phyloP scores from a whole-genome alignment of 1,139 yeast genomes.

The Pneumocystis murina region DNA sequence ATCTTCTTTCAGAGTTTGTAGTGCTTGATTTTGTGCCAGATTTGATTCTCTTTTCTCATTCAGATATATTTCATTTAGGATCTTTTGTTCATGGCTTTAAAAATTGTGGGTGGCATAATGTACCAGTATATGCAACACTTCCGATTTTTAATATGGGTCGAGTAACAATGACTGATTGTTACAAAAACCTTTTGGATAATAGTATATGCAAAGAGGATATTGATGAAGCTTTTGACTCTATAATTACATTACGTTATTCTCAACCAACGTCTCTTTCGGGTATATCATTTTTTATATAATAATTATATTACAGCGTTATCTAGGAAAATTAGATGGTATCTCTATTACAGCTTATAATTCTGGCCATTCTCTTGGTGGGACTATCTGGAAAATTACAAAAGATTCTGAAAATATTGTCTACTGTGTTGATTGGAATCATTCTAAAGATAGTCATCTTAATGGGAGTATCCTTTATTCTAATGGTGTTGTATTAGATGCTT shows the following conservation, averaged over 20 bases:
- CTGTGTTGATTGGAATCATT: slow-evolving; percentile 93
- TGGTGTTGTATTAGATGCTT: slow-evolving; percentile 45
- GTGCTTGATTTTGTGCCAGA: slow-evolving; percentile 24
- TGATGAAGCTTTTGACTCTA: slow-evolving; percentile 61
- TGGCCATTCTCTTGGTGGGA: slow-evolving; percentile 89
- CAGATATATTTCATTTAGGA: slow-evolving; percentile 67
- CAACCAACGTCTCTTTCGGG: slow-evolving; percentile 41
- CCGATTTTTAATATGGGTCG: slow-evolving; percentile 83
- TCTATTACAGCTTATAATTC: slow-evolving; percentile 73
- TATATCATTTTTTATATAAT: not conserved
- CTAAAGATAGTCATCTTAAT: slow-evolving; percentile 69
- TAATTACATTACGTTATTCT: slow-evolving; percentile 57
- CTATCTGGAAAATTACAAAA: slow-evolving; percentile 64
- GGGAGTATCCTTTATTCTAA: slow-evolving; percentile 52
- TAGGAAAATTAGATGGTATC: slow-evolving; percentile 24
- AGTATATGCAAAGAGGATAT: slow-evolving; percentile 54
- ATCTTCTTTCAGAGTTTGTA: slow-evolving; percentile 6
- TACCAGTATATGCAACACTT: slow-evolving; percentile 73
- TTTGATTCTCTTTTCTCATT: slow-evolving; percentile 65
- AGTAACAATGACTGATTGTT: slow-evolving; percentile 61
- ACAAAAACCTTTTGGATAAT: slow-evolving; percentile 49
- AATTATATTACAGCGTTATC: not conserved
- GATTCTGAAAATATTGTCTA: slow-evolving; percentile 67
- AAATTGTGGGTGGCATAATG: slow-evolving; percentile 43
- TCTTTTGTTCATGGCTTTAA: slow-evolving; percentile 59